Percentiles rank a stretch among this genome's conserved stretches.
phyloP scores from a whole-genome alignment of 1,284 basidiomycete genomes.

The Mixia osmundae region DNA sequence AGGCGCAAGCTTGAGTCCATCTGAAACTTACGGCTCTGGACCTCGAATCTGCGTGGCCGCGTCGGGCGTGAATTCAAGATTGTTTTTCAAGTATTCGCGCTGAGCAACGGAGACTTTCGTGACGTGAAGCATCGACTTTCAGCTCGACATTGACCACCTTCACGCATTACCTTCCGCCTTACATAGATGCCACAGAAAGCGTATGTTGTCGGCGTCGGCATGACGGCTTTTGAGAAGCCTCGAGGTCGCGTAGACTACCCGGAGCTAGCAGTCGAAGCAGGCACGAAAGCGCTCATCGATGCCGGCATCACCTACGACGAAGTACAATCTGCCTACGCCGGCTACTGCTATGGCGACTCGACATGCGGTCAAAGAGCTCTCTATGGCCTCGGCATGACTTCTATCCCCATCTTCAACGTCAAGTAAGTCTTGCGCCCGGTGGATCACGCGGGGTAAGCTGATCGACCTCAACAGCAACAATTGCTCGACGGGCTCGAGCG shows the following conservation, averaged over 20 bases:
- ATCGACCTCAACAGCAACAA: slow-evolving; percentile 27
- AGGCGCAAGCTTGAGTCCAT: no score
- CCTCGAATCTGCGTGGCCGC: no score
- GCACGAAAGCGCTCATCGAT: slow-evolving; percentile 60
- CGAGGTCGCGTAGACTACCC: slow-evolving; percentile 27
- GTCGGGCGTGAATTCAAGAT: no score
- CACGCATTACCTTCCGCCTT: no score
- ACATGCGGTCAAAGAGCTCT: slow-evolving; percentile 58
- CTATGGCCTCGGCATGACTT: slow-evolving; percentile 64
- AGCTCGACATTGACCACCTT: no score
- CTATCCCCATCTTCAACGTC: slow-evolving; percentile 64
- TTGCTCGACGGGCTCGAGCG: slow-evolving; percentile 24
- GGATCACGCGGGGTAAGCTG: no score
- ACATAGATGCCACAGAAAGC: slow-evolving; percentile 7
- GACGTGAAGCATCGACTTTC: no score
- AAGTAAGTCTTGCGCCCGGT: slow-evolving; percentile 42
- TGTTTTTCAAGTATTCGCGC: no score
- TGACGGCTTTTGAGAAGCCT: slow-evolving; percentile 60
- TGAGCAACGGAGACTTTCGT: no score
- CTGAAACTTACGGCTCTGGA: no score
- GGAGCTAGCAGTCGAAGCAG: slow-evolving; percentile 37
- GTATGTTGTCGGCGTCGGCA: slow-evolving; percentile 42
- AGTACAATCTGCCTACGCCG: slow-evolving; percentile 51
- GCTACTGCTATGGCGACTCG: slow-evolving; percentile 36
- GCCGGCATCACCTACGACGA: slow-evolving; percentile 65